These are phyloP conservation scores for Boletus rufocinnamomeus DNA, from an alignment of 768 basidiomycete species.

Conservation along the genomic window DNA sequence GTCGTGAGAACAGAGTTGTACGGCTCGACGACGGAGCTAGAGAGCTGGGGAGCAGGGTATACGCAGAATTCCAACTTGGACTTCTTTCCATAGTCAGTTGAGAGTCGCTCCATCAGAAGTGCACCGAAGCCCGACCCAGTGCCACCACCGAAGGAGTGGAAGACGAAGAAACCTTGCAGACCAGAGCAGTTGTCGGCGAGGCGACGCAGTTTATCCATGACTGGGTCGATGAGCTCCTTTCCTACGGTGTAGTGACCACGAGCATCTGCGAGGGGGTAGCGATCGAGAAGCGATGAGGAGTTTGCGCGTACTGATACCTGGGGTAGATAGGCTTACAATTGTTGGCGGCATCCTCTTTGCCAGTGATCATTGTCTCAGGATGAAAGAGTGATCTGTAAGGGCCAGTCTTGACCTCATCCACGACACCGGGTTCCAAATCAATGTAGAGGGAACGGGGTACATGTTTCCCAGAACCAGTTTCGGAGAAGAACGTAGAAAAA, in stretches of 20 bases:
- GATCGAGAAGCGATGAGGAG: conserved; percentile 19
- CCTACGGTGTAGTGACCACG: conserved; percentile 99
- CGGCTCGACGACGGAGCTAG: conserved; percentile 97
- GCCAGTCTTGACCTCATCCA: conserved; percentile 94
- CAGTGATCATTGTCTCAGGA: conserved; percentile 94
- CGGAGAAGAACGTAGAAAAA: conserved; percentile 98
- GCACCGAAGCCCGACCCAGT: conserved; percentile 99
- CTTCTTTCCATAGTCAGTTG: conserved; percentile 99
- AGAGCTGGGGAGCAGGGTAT: conserved; percentile 92
- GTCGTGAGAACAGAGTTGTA: conserved; percentile 99
- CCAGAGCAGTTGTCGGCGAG: conserved; percentile 98
- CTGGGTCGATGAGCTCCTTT: conserved; percentile 95
- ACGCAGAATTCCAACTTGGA: conserved; percentile 98
- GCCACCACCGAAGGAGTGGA: conserved; percentile 99
- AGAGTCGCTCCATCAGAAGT: conserved; percentile 93
- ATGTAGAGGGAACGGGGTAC: conserved; percentile 97
- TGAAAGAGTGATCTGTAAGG: conserved; percentile 94
- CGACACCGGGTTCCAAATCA: conserved; percentile 91
- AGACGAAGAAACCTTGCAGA: conserved; percentile 99
- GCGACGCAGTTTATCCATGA: conserved; percentile 96
- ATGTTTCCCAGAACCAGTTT: conserved; percentile 90
- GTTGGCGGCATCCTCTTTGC: conserved; percentile 99
- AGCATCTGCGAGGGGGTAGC: conserved; percentile 61
- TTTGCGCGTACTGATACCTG: neutral
- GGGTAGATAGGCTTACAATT: conserved; percentile 71